Evolutionary conservation across 1,139 yeast genomes (phyloP).

Genomic region (Diutina rugosa): DNA sequence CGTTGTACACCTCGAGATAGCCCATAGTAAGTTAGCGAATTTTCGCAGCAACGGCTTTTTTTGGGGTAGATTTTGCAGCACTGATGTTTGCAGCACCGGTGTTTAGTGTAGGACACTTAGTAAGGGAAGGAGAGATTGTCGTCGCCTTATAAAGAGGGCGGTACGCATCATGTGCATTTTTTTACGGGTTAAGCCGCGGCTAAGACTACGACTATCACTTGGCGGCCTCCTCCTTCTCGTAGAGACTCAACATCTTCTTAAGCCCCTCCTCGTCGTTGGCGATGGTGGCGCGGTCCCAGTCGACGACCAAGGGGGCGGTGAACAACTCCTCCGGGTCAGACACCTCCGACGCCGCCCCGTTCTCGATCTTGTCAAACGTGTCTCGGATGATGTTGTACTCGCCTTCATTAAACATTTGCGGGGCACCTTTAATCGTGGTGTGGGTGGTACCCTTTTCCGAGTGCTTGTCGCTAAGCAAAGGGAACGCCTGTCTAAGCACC

Average conservation of each 20-base stretch:
- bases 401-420: constrained; percentile 23
- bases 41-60: not conserved
- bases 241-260: constrained; percentile 18
- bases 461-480: constrained; percentile 21
- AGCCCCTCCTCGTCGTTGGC: constrained; percentile 28
- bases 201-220: not conserved
- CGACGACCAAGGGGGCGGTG: constrained; percentile 31
- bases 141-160: not conserved
- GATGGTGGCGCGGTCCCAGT: constrained; percentile 34
- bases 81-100: not conserved
- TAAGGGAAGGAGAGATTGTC: not conserved
- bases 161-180: not conserved
- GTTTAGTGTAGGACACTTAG: too few species aligned
- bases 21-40: not conserved
- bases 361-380: constrained; percentile 19
- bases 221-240: constrained; percentile 6
- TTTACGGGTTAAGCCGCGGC: too few species aligned
- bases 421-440: constrained; percentile 12
- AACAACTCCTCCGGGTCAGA: constrained; percentile 24
- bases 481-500: constrained; percentile 22
- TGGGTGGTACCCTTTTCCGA: constrained; percentile 7
- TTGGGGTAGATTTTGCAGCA: not conserved
- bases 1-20: constrained; percentile 37
- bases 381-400: constrained; percentile 29
- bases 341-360: constrained; percentile 12